A percentile compares a stretch with the other conserved stretches of the same genome.
Evolutionary conservation across 306 rosid genomes (phyloP).

Genomic region (Neltuma alba): DNA sequence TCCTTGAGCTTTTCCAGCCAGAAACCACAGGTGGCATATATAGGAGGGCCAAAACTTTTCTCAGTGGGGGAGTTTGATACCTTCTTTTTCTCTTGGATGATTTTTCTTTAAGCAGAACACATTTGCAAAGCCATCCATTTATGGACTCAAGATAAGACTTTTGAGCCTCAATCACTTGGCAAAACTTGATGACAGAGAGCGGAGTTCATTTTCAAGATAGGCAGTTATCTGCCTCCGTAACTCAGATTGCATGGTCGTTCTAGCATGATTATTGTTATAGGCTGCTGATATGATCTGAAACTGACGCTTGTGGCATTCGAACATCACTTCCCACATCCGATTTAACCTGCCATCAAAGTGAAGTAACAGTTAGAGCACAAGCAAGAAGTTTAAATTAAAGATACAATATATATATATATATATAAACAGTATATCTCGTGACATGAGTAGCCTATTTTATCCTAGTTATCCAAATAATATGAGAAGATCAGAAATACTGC

Average conservation of each 20-base stretch:
- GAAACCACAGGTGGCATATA: constrained; percentile 61
- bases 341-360: constrained; percentile 62
- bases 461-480: not conserved
- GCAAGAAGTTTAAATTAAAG: constrained; percentile 11
- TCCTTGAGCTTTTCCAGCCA: constrained; percentile 62
- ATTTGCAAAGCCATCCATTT: constrained; percentile 77
- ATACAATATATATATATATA: constrained; percentile 7
- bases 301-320: constrained; percentile 82
- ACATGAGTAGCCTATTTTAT: not conserved
- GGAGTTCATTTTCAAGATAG: constrained; percentile 69
- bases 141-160: constrained; percentile 65
- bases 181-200: constrained; percentile 63
- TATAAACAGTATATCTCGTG: not conserved
- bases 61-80: constrained; percentile 29
- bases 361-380: constrained; percentile 31
- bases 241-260: constrained; percentile 58
- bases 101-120: constrained; percentile 57
- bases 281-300: constrained; percentile 60
- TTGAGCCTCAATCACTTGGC: constrained; percentile 76
- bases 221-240: constrained; percentile 56
- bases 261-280: constrained; percentile 47
- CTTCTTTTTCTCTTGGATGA: constrained; percentile 58
- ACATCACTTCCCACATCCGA: constrained; percentile 96
- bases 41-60: constrained; percentile 71
- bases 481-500: not conserved